These are phyloP conservation scores for Xylaria sp. DNA, from an alignment of 2,329 filamentous ascomycete genomes.

Conservation along the genomic window DNA sequence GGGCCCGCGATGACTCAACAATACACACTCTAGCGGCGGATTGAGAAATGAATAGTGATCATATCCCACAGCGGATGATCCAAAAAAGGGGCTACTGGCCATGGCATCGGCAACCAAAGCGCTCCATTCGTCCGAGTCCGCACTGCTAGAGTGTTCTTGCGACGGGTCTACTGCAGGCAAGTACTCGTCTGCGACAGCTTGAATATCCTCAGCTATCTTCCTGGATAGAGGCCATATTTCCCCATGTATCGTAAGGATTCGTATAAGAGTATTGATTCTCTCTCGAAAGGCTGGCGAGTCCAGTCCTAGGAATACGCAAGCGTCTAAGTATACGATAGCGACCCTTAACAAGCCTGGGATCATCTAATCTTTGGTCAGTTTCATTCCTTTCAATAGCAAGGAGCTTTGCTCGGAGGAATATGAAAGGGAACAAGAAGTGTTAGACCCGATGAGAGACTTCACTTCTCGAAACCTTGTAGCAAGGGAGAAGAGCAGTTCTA, in stretches of 20 bases:
- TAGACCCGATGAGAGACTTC: background rate
- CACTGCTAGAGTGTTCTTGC: constrained; percentile 2
- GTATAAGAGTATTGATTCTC: constrained; percentile 47
- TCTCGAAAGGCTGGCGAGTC: constrained; percentile 48
- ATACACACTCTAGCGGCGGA: constrained; percentile 11
- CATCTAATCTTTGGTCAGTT: constrained; percentile 32
- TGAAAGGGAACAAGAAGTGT: background rate
- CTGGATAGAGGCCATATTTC: constrained; percentile 51
- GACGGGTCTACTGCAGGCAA: constrained; percentile 19
- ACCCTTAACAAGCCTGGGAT: constrained; percentile 42
- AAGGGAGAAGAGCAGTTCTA: background rate
- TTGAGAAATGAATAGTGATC: constrained; percentile 19
- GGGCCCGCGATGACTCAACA: constrained; percentile 4
- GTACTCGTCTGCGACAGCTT: constrained; percentile 45
- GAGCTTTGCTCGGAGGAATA: too few relatives aligned
- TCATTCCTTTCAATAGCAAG: background rate
- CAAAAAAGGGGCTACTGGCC: constrained; percentile 21
- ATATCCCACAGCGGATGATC: constrained; percentile 7
- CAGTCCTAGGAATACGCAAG: constrained; percentile 49
- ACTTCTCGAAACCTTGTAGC: background rate
- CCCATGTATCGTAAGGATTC: constrained; percentile 48
- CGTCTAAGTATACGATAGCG: constrained; percentile 48
- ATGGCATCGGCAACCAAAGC: constrained; percentile 6
- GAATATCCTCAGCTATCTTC: constrained; percentile 50
- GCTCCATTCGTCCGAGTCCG: constrained; percentile 12